Conservation (phyloP, 306 rosid species). For the Ceratonia siliqua region DNA sequence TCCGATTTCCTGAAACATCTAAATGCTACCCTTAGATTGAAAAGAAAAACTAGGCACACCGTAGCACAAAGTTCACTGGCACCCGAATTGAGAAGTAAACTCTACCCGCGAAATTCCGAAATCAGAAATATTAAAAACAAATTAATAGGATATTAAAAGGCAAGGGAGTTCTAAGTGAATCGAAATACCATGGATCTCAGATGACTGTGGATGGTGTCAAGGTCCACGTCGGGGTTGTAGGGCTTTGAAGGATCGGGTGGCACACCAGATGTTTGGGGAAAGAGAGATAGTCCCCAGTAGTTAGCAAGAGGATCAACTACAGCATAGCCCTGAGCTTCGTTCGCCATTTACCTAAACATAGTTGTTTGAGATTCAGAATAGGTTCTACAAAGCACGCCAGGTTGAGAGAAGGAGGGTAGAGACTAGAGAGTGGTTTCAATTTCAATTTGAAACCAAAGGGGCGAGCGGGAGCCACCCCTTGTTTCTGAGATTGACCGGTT, state of each 20-base stretch:
- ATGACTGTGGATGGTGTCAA: conserved; percentile 51
- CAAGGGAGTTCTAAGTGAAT: background rate
- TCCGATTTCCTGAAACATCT: background rate
- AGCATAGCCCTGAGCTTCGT: conserved; percentile 27
- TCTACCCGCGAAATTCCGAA: background rate
- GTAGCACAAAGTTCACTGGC: background rate
- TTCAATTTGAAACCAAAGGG: too few relatives aligned
- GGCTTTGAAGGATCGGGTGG: conserved; percentile 36
- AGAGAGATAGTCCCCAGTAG: conserved; percentile 60
- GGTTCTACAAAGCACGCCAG: background rate
- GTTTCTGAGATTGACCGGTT: too few relatives aligned
- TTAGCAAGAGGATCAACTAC: conserved; percentile 54
- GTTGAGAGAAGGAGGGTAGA: background rate
- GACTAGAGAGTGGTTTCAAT: background rate
- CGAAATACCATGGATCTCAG: conserved; percentile 63
- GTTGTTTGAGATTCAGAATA: background rate
- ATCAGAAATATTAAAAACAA: background rate
- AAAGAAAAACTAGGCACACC: background rate
- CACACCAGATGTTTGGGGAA: conserved; percentile 32
- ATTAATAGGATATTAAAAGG: background rate
- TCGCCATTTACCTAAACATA: conserved; percentile 39
- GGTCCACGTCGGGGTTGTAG: conserved; percentile 37
- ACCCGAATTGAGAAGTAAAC: background rate
- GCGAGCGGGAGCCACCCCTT: too few relatives aligned
- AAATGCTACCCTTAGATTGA: background rate